Conservation (phyloP, 2,329 filamentous ascomycete genomes). For the Colletotrichum spaethianum region DNA sequence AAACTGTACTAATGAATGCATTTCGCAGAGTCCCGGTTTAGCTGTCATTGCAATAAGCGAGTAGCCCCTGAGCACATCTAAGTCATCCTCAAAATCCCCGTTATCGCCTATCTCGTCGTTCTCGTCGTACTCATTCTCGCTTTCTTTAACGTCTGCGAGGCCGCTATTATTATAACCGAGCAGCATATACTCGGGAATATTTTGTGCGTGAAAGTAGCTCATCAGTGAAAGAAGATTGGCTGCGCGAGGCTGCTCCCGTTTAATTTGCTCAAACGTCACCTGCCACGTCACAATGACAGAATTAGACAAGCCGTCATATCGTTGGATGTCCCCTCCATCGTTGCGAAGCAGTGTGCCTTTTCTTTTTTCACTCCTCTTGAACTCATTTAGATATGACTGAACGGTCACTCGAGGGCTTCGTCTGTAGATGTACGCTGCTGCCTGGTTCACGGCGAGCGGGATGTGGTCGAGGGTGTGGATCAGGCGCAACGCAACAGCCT, state of each 20-base stretch:
- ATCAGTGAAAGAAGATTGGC: constrained; percentile 60
- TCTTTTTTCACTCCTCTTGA: constrained; percentile 45
- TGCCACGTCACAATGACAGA: constrained; percentile 50
- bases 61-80: constrained; percentile 53
- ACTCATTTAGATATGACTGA: constrained; percentile 47
- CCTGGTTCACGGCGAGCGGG: constrained; percentile 53
- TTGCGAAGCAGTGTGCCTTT: constrained; percentile 44
- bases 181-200: constrained; percentile 47
- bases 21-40: constrained; percentile 50
- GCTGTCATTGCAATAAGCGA: constrained; percentile 51
- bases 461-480: constrained; percentile 48
- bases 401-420: constrained; percentile 47
- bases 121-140: constrained; percentile 48
- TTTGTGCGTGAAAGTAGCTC: constrained; percentile 61
- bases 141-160: not conserved
- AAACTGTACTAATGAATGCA: constrained; percentile 57
- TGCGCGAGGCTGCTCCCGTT: constrained; percentile 49
- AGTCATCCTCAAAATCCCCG: constrained; percentile 42
- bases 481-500: constrained; percentile 13
- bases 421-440: constrained; percentile 53
- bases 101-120: constrained; percentile 46
- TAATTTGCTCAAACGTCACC: constrained; percentile 52
- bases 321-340: constrained; percentile 23
- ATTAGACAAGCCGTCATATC: constrained; percentile 42
- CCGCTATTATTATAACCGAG: not conserved